Base-by-base conservation (phyloP, 1,139 yeast genomes). In the Pichia sp. region DNA sequence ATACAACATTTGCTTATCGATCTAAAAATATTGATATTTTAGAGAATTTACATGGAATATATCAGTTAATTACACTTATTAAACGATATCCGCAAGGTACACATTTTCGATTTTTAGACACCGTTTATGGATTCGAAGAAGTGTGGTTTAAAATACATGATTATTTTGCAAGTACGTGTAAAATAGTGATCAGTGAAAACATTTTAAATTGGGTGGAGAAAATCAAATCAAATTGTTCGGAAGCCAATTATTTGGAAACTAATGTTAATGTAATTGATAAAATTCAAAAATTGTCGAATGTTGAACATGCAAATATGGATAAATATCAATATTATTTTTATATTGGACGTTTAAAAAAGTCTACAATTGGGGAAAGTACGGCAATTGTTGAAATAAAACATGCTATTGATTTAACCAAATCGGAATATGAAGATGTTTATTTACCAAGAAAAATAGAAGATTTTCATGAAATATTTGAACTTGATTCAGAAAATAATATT, bases 1-100 rank as follows among this genome's bases (percentile, higher is more conserved):
- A 52, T 33, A 50, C 54, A 4, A 50, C 53, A 2, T 52, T 49
- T 41, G 43, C 48, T 1, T 49, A 43, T 32, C 27, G 50, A 19
- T 7, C 18, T 2, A 36, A 35, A 5, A 40, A 49, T n/a, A 47
- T 46, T 5, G 43, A 39, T 5, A 49, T 47, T 5, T n/a, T 35
- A 13, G 47, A 47, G 6, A 47, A 50, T 36, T 34, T 29, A 5
- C 19, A 33, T 11, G 48, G 50, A 1, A 40, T 51, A 3, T 36
- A 50, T 14, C 16, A 21, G 11, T 25, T 51, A 9, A 14, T 42
- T 7, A 22, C 38, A 7, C 19, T 26, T 3, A 49, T 52, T 16
- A 19, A 27, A 3, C 2, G 6, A 15, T 52, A 50, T 30, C 54
- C 55, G 0, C 14, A 23, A 2, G 48, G 50, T 4, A 48, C 52